Base-by-base conservation (phyloP, 306 rosid genomes). In the Prunus kanzakura region DNA sequence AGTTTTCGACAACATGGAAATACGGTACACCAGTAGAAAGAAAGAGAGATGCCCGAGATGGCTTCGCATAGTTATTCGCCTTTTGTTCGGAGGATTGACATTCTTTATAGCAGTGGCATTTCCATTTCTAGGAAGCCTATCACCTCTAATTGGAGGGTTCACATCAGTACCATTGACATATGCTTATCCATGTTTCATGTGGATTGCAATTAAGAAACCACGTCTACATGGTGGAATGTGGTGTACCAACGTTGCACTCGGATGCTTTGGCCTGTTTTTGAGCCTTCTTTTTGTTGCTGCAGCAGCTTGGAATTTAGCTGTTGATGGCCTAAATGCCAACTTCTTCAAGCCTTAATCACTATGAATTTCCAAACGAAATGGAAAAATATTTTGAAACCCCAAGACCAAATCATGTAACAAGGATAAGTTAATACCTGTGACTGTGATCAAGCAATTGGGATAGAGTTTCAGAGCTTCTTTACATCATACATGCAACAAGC, bases 161-260 rank as follows among this genome's bases (percentile, higher is more conserved):
- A 81, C 87, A 3, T 79, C 87, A 3, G 73, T 93, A 46, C 97
- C 97, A 1, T 2, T 93, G 41, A 81, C 97, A 2, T 87, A 84
- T 65, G 90, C 83, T 6, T 87, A 93, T 77, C 96, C 97, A 0
- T 88, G 96, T 76, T 86, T 88, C 85, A 90, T 90, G 92, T 93
- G 93, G 90, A n/a, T 87, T 22, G 66, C 90, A 2, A 74, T 93
- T 38, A 89, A 86, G 86, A 90, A 87, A 25, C 92, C 91, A 18
- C 78, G 64, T 4, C 64, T 19, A 20, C 77, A 32, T 16, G 65
- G 85, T 50, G 20, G 2, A 0, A 47, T 64, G 8, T 84, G 91
- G 91, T 74, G 76, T 5, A 69, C 85, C 25, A 90, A 87, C 65
- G 43, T 79, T 35, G 76, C 52, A 2, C 84, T 90, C 8, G 97